These are phyloP conservation scores for Chaetomium tenue DNA, from an alignment of 495 filamentous ascomycete species.

Conservation along the genomic window DNA sequence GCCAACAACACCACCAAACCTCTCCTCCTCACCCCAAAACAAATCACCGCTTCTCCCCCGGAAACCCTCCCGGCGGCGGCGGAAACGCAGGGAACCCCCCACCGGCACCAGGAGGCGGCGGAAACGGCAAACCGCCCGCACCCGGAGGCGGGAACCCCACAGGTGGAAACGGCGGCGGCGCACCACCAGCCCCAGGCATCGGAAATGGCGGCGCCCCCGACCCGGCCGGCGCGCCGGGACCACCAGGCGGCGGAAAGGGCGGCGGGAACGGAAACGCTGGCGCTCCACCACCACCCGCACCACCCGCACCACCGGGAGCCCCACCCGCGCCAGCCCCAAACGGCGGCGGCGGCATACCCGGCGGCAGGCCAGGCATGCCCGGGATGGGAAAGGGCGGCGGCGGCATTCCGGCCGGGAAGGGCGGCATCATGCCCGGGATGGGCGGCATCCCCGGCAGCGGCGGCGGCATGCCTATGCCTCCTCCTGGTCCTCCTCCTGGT, in stretches of 20 bases:
- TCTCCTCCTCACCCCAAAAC: not conserved
- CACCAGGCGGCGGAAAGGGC: not conserved
- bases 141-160: constrained; percentile 34
- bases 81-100: constrained; percentile 30
- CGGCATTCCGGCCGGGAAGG: constrained; percentile 17
- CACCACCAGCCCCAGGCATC: constrained; percentile 46
- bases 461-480: constrained; percentile 22
- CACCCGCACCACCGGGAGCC: not conserved
- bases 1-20: not conserved
- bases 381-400: constrained; percentile 57
- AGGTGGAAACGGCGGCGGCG: constrained; percentile 34
- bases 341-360: constrained; percentile 5
- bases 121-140: constrained; percentile 15
- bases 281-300: too few species aligned
- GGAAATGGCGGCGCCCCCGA: constrained; percentile 25
- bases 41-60: constrained; percentile 30
- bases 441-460: constrained; percentile 38
- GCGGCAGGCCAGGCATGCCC: constrained; percentile 37
- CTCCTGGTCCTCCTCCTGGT: too few species aligned
- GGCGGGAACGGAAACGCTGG: constrained; percentile 7
- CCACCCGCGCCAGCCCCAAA: not conserved
- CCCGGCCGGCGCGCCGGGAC: not conserved
- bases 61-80: constrained; percentile 35
- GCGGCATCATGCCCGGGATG: constrained; percentile 37
- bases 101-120: constrained; percentile 10